Percentiles rank a stretch among this genome's conserved stretches.
phyloP scores from a whole-genome alignment of 257 asterid genomes.

The Leonotis leonurus region DNA sequence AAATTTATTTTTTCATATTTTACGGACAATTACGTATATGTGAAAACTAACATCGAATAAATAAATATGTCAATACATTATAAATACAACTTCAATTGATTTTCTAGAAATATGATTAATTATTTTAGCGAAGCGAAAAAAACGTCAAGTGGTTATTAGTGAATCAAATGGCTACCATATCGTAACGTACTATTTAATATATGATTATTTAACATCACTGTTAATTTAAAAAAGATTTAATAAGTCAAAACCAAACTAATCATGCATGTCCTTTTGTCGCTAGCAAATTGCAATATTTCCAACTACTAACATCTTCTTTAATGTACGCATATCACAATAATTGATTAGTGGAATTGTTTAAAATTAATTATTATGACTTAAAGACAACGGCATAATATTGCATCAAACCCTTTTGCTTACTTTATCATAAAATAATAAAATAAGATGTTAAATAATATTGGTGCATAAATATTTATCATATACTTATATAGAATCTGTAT shows the following conservation, averaged over 20 bases:
- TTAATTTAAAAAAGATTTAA: not conserved
- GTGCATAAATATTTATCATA: not conserved
- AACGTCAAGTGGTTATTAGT: no score
- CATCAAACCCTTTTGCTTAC: not conserved
- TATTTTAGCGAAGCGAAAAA: no score
- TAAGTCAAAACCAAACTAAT: conserved; percentile 1
- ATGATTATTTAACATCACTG: no score
- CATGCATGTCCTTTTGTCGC: conserved; percentile 1
- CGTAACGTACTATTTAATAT: no score
- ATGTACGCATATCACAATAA: not conserved
- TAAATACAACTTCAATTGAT: no score
- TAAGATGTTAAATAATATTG: not conserved
- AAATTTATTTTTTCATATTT: no score
- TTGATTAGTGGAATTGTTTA: not conserved
- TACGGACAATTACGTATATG: no score
- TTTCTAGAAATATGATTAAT: no score
- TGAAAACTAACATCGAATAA: no score
- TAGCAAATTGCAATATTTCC: not conserved
- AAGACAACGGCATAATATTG: not conserved
- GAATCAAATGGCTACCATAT: no score
- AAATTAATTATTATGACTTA: not conserved
- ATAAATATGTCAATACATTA: no score
- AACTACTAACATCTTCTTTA: not conserved
- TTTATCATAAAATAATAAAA: not conserved
- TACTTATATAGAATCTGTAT: not conserved